Evolutionary conservation across 176 grass and related monocot species (phyloP).

Genomic region (Typha latifolia): DNA sequence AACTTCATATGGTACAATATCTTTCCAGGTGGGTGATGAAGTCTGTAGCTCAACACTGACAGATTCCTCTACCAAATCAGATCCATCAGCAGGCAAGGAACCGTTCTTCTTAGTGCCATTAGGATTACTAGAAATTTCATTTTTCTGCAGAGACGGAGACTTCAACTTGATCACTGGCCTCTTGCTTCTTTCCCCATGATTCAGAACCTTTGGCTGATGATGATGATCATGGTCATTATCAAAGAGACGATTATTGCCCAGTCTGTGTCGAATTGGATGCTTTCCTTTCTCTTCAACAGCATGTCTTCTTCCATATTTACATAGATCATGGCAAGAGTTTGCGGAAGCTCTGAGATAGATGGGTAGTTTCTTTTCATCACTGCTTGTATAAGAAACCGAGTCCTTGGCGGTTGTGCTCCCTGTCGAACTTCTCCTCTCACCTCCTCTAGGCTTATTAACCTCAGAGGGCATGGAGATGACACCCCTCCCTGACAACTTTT

Average conservation of each 20-base stretch:
- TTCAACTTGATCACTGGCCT: conserved; percentile 35
- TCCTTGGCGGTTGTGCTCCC: conserved; percentile 19
- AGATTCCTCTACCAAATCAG: conserved; percentile 28
- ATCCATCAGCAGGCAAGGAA: conserved; percentile 25
- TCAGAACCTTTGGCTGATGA: neutral
- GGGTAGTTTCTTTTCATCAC: conserved; percentile 32
- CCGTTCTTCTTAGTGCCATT: conserved; percentile 18
- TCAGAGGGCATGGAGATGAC: neutral
- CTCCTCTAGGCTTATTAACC: neutral
- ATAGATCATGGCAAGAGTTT: conserved; percentile 91
- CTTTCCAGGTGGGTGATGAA: conserved; percentile 27
- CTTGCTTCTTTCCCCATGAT: conserved; percentile 36
- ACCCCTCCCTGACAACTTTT: neutral
- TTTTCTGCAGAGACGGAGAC: conserved; percentile 25
- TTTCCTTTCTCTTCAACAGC: conserved; percentile 27
- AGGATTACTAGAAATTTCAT: conserved; percentile 33
- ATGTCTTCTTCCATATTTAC: conserved; percentile 65
- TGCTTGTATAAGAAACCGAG: conserved; percentile 35
- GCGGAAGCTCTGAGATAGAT: conserved; percentile 61
- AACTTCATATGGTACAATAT: conserved; percentile 24
- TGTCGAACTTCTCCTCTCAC: conserved; percentile 25
- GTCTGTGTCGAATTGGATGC: conserved; percentile 1
- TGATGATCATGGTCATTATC: neutral
- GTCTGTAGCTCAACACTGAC: conserved; percentile 11
- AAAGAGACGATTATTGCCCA: neutral